Conservation (phyloP, 345 rosid genomes). For the Balakata baccata region DNA sequence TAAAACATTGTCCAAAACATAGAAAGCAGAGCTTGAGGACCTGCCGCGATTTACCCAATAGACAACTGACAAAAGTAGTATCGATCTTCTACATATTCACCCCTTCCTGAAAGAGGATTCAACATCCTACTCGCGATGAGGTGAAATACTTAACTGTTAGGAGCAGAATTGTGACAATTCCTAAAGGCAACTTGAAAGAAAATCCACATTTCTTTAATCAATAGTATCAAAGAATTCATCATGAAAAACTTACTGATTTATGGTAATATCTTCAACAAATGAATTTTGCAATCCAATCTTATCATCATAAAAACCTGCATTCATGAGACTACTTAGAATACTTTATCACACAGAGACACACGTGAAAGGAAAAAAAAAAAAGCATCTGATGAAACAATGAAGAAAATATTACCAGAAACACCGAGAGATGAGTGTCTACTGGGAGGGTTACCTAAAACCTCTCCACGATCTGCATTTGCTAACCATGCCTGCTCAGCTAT, state of each 20-base stretch:
- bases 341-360: not conserved
- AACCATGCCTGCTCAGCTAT: conserved; percentile 30
- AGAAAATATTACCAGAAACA: conserved; percentile 28
- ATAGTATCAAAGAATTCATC: not conserved
- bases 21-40: too few species aligned
- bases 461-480: conserved; percentile 30
- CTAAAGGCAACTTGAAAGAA: not conserved
- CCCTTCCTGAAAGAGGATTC: not conserved
- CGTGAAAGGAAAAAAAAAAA: too few species aligned
- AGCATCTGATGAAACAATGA: not conserved
- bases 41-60: too few species aligned
- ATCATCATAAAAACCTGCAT: conserved; percentile 41
- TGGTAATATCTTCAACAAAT: conserved; percentile 31
- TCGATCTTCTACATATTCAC: not conserved
- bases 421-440: conserved; percentile 42
- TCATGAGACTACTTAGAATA: not conserved
- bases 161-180: not conserved
- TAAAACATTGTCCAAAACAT: too few species aligned
- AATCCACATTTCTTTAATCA: not conserved
- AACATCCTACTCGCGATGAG: not conserved
- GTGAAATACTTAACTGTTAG: not conserved
- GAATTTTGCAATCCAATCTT: conserved; percentile 30
- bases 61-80: not conserved
- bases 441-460: conserved; percentile 26
- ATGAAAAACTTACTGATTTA: conserved; percentile 44